phyloP scores from a whole-genome alignment of 805 yeast species.

The Candida cerambycidarum region DNA sequence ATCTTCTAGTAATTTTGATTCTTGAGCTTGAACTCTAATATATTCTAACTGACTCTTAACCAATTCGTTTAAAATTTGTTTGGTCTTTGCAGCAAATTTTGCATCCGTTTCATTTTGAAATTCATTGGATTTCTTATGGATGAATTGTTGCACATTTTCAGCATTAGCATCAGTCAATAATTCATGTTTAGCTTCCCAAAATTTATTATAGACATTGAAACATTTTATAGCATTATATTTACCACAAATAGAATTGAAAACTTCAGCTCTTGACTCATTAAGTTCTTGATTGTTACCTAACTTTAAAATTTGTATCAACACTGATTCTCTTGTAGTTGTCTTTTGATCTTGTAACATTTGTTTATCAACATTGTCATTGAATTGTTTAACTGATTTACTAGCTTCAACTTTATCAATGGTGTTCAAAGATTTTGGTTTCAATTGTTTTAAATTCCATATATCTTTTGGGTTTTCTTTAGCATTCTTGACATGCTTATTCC shows the following conservation, averaged over 20 bases:
- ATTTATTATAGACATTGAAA: slow-evolving; percentile 29
- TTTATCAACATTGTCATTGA: slow-evolving; percentile 39
- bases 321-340: slow-evolving; percentile 44
- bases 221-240: slow-evolving; percentile 36
- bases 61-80: slow-evolving; percentile 37
- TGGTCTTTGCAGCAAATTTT: slow-evolving; percentile 31
- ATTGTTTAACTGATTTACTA: slow-evolving; percentile 22
- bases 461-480: slow-evolving; percentile 58
- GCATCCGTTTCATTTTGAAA: slow-evolving; percentile 28
- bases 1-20: slow-evolving; percentile 28
- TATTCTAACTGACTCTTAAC: slow-evolving; percentile 33
- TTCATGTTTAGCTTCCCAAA: slow-evolving; percentile 27
- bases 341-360: slow-evolving; percentile 45
- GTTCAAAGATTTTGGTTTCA: slow-evolving; percentile 39
- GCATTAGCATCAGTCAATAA: slow-evolving; percentile 20
- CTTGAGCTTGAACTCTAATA: slow-evolving; percentile 29
- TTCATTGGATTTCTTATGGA: slow-evolving; percentile 37
- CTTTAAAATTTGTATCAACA: slow-evolving; percentile 46
- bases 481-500: slow-evolving; percentile 69
- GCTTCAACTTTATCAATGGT: slow-evolving; percentile 18
- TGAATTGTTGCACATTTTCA: slow-evolving; percentile 25
- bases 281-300: slow-evolving; percentile 18
- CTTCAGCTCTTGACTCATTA: slow-evolving; percentile 22
- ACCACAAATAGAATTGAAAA: slow-evolving; percentile 33
- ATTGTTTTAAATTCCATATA: slow-evolving; percentile 52